phyloP scores from a whole-genome alignment of 2,329 filamentous ascomycete genomes.

The Ceratocystis papillata region DNA sequence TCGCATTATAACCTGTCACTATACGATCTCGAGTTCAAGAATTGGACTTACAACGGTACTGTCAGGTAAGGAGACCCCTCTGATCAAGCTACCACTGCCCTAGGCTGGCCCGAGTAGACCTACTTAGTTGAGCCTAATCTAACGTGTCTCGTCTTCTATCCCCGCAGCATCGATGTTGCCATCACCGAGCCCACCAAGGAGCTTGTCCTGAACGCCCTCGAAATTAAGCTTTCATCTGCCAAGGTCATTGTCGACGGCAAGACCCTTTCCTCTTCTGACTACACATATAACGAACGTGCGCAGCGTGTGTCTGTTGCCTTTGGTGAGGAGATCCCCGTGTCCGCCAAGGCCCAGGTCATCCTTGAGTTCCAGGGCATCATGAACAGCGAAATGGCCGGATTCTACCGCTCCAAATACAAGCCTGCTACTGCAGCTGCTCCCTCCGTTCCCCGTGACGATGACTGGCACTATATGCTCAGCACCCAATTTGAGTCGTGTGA shows the following conservation, averaged over 20 bases:
- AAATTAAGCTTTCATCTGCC: constrained; percentile 62
- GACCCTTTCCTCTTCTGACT: constrained; percentile 43
- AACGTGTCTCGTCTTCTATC: constrained; percentile 17
- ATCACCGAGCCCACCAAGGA: constrained; percentile 62
- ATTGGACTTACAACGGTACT: constrained; percentile 69
- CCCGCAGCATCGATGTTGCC: constrained; percentile 56
- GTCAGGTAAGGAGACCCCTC: constrained; percentile 43
- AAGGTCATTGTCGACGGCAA: constrained; percentile 42
- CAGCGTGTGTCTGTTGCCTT: constrained; percentile 77
- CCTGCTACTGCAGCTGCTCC: constrained; percentile 58
- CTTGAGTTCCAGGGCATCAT: constrained; percentile 71
- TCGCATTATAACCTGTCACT: constrained; percentile 77
- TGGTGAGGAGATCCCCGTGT: constrained; percentile 54
- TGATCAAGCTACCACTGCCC: neutral
- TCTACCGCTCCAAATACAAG: constrained; percentile 92
- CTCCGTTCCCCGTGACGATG: constrained; percentile 64
- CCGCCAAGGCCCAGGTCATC: constrained; percentile 54
- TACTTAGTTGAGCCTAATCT: neutral
- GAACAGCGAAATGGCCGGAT: constrained; percentile 86
- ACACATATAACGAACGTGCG: constrained; percentile 70
- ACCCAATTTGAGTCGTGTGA: constrained; percentile 98
- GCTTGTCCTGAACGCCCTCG: constrained; percentile 73
- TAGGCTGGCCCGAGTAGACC: neutral
- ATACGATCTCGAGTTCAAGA: constrained; percentile 64
- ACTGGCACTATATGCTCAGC: constrained; percentile 68